A percentile compares a stretch with the other conserved stretches of the same genome.
These are phyloP conservation scores for Macadamia integrifolia DNA, from an alignment of 164 flowering plant genomes.

Conservation along the genomic window DNA sequence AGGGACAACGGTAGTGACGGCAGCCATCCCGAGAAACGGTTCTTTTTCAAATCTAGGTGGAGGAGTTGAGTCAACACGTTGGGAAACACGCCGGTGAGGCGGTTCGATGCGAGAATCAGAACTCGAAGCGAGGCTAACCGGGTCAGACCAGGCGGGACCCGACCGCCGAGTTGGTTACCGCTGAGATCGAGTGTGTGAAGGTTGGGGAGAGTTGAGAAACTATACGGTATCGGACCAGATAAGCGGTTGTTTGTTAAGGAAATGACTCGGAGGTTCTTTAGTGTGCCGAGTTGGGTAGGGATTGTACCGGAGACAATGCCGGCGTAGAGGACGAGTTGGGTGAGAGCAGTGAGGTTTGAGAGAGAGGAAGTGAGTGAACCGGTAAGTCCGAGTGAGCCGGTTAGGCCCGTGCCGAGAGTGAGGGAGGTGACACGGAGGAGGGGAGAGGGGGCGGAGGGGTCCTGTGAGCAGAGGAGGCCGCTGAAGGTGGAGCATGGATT, in stretches of 20 bases:
- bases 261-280: conserved; percentile 50
- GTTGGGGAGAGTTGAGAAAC: conserved; percentile 27
- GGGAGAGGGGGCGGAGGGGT: background rate
- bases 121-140: conserved; percentile 29
- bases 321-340: conserved; percentile 54
- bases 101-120: conserved; percentile 42
- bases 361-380: conserved; percentile 51
- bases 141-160: conserved; percentile 35
- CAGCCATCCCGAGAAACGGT: conserved; percentile 38
- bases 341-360: conserved; percentile 37
- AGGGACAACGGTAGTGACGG: conserved; percentile 45
- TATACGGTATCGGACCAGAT: conserved; percentile 47
- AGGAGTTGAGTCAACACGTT: conserved; percentile 25
- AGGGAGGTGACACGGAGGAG: conserved; percentile 38
- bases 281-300: conserved; percentile 42
- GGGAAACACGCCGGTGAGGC: conserved; percentile 37
- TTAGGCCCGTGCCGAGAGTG: conserved; percentile 53
- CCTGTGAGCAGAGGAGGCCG: conserved; percentile 23
- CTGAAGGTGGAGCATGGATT: no score
- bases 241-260: conserved; percentile 55
- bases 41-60: conserved; percentile 50
- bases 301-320: conserved; percentile 66
- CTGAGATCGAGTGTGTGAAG: conserved; percentile 75
- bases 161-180: conserved; percentile 48
- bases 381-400: conserved; percentile 51